Conservation (phyloP, 2,329 filamentous ascomycete species). For the Xylariaceae sp. region DNA sequence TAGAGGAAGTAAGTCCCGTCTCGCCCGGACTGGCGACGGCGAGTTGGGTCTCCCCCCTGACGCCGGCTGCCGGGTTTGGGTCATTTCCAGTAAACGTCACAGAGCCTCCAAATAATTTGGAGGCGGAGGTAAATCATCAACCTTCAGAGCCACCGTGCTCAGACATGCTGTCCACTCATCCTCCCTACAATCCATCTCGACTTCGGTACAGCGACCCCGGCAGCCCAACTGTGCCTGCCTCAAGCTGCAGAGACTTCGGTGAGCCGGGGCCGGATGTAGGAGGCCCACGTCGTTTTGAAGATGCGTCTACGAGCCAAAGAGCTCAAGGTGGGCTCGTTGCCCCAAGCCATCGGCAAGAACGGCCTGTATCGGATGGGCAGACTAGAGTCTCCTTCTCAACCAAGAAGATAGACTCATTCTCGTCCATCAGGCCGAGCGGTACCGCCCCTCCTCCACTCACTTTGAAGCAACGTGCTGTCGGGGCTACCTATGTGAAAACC, state of each 20-base stretch:
- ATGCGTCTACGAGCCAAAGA: constrained; percentile 1
- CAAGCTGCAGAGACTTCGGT: constrained; percentile 13
- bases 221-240: constrained; percentile 14
- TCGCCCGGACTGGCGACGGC: no score
- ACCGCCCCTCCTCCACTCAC: constrained; percentile 22
- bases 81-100: no score
- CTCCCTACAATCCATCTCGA: constrained; percentile 11
- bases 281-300: neutral
- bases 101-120: no score
- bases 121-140: neutral
- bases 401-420: constrained; percentile 14
- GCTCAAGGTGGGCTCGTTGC: neutral
- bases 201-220: constrained; percentile 26
- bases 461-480: constrained; percentile 17
- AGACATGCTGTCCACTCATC: constrained; percentile 1
- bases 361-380: neutral
- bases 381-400: constrained; percentile 17
- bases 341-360: neutral
- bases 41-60: no score
- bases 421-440: constrained; percentile 12
- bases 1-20: no score
- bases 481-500: constrained; percentile 21
- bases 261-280: constrained; percentile 17
- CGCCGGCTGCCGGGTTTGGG: no score
- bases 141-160: neutral